Base-by-base conservation (phyloP, 495 filamentous ascomycete species). In the Tuber melanosporum region DNA sequence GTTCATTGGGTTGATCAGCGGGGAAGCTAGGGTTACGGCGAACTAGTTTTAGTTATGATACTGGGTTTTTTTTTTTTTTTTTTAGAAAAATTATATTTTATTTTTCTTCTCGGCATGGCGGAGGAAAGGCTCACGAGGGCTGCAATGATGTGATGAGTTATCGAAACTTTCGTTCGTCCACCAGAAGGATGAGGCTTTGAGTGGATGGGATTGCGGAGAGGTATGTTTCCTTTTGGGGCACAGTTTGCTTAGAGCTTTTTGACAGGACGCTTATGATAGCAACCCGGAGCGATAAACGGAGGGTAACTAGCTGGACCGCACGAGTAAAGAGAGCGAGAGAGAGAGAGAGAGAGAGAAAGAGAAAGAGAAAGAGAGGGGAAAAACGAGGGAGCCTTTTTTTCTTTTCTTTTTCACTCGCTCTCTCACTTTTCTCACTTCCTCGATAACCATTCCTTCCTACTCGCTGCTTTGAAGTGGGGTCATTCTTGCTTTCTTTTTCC, bases 381-480 rank as follows among this genome's bases (percentile, higher is more conserved):
- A 66, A 66, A 14, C 3, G 3, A 32, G n/a, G 57, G 57, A 66
- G 57, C 26, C 57, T 32, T 66, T 32, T 57, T 26, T 66, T 66
- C 8, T 9, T n/a, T 57, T 57, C 8, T 57, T n/a, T 32, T 14
- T 20, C 49, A 4, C 22, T 26, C 49, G 22, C 49, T 57, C 49
- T 12, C 22, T 57, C 49, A 57, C 49, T 57, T 26, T 17, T 32
- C n/a, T 32, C 57, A 66, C 57, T 66, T 32, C 26, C 52, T n/a
- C 52, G 52, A 62, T 10, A 62, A 62, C 52, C 52, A 10, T 14
- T 62, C 52, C 19, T 26, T 62, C 26, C 57, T 66, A 66, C 57
- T 66, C 57, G 57, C 57, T 66, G 57, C 57, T 66, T 66, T 32
- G 57, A 66, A 32, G 57, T 66, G 57, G 57, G 57, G 57, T 66